A percentile compares a stretch with the other conserved stretches of the same genome.
Evolutionary conservation across 2,329 filamentous ascomycete genomes (phyloP).

Genomic region (Aulographum hederae): DNA sequence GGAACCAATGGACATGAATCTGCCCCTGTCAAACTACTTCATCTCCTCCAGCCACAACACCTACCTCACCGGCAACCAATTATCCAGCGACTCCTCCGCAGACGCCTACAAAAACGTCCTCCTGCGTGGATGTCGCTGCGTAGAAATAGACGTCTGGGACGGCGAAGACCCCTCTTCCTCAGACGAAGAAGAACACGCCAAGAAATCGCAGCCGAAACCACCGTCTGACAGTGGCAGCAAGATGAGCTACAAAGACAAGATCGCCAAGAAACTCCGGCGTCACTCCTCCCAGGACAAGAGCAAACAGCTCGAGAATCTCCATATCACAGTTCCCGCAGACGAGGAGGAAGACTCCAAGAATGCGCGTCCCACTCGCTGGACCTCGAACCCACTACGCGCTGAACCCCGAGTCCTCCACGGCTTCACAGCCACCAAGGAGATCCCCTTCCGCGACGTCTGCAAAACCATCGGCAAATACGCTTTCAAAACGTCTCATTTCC

Average conservation of each 20-base stretch:
- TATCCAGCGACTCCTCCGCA: constrained; percentile 57
- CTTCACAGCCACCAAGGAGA: constrained; percentile 70
- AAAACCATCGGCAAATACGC: constrained; percentile 60
- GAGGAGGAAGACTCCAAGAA: no score
- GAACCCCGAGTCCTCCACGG: constrained; percentile 73
- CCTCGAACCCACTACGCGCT: constrained; percentile 13
- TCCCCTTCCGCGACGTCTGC: constrained; percentile 77
- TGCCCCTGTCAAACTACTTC: constrained; percentile 74
- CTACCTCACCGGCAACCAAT: constrained; percentile 73
- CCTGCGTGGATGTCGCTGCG: constrained; percentile 62
- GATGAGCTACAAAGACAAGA: no score
- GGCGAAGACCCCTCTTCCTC: constrained; percentile 29
- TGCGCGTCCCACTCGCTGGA: no score
- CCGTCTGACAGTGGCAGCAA: background rate
- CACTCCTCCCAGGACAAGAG: background rate
- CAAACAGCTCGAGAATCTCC: background rate
- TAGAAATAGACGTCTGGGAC: constrained; percentile 93
- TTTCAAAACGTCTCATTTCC: constrained; percentile 52
- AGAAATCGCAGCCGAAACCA: background rate
- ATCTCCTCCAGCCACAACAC: constrained; percentile 94
- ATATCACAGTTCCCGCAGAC: background rate
- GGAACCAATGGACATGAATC: constrained; percentile 32
- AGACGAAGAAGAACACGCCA: constrained; percentile 4
- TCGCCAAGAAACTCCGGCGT: background rate
- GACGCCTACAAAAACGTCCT: constrained; percentile 66